Evolutionary conservation across 2,329 filamentous ascomycete species (phyloP).

Genomic region (Pseudocercospora eumusae): DNA sequence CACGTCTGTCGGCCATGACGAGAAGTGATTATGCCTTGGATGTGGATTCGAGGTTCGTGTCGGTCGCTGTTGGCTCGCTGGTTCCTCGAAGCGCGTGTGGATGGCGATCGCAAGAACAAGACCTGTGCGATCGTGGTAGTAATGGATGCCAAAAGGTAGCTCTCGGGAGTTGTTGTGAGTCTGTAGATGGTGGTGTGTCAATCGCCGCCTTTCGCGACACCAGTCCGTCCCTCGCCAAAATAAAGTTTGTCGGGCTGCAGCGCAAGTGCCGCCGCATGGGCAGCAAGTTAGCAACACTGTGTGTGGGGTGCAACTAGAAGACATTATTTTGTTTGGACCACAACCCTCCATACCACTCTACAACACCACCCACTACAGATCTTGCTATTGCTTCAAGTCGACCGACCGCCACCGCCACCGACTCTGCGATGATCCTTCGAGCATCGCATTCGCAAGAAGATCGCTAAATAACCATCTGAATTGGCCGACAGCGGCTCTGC

Average conservation of each 20-base stretch:
- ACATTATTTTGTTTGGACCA: slow-evolving; percentile 10
- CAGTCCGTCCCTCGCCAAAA: not conserved
- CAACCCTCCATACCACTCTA: not conserved
- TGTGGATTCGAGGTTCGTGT: not conserved
- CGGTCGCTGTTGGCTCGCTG: not conserved
- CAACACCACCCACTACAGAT: not conserved
- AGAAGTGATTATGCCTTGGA: slow-evolving; percentile 32
- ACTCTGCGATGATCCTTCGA: slow-evolving; percentile 1
- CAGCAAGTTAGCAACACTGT: no score
- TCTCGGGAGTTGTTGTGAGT: not conserved
- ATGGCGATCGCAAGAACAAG: not conserved
- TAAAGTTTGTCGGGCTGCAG: slow-evolving; percentile 9
- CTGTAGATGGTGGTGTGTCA: not conserved
- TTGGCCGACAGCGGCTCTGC: slow-evolving; percentile 5
- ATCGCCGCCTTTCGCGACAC: not conserved
- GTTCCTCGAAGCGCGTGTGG: not conserved
- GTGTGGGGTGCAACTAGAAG: slow-evolving; percentile 10
- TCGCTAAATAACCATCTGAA: slow-evolving; percentile 5
- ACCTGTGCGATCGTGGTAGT: not conserved
- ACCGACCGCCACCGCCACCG: not conserved
- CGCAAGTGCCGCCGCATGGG: slow-evolving; percentile 3
- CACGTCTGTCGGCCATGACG: slow-evolving; percentile 55
- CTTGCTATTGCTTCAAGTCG: not conserved
- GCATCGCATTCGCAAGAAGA: not conserved
- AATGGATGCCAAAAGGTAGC: not conserved